Percentiles rank a stretch among this genome's conserved stretches.
These are phyloP conservation scores for Hymenoscyphus infarciens DNA, from an alignment of 2,329 filamentous ascomycete genomes.

Conservation along the genomic window DNA sequence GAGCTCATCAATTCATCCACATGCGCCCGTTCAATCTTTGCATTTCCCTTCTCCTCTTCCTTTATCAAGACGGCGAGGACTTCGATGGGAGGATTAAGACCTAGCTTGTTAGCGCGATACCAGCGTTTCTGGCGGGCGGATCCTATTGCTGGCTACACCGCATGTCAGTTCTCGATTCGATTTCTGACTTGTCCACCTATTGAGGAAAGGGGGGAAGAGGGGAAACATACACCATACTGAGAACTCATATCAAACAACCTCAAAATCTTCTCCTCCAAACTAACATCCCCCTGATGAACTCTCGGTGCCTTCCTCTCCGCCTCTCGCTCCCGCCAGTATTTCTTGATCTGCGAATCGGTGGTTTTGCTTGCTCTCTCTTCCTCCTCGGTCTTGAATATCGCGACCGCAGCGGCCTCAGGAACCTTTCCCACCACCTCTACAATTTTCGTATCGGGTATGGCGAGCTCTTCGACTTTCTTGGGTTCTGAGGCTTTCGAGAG, in stretches of 20 bases:
- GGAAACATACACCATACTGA: conserved; percentile 77
- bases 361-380: conserved; percentile 62
- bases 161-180: conserved; percentile 3
- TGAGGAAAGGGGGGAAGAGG: background rate
- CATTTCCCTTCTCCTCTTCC: conserved; percentile 57
- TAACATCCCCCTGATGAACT: conserved; percentile 74
- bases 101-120: conserved; percentile 79
- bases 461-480: background rate
- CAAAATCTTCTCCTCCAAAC: conserved; percentile 76
- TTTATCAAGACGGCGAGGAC: conserved; percentile 80
- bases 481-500: conserved; percentile 10
- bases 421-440: conserved; percentile 18
- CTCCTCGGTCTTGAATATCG: conserved; percentile 37
- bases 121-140: conserved; percentile 79
- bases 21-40: conserved; percentile 62
- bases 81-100: conserved; percentile 83
- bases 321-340: conserved; percentile 77
- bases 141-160: conserved; percentile 76
- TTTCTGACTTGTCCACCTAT: background rate
- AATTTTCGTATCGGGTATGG: background rate
- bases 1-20: conserved; percentile 64
- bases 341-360: conserved; percentile 63
- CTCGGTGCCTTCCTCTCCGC: conserved; percentile 61
- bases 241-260: conserved; percentile 89
- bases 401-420: conserved; percentile 25